A percentile compares a stretch with the other conserved stretches of the same genome.
These are phyloP conservation scores for Hansenula sp. DNA, from an alignment of 1,139 yeast genomes.

Conservation along the genomic window DNA sequence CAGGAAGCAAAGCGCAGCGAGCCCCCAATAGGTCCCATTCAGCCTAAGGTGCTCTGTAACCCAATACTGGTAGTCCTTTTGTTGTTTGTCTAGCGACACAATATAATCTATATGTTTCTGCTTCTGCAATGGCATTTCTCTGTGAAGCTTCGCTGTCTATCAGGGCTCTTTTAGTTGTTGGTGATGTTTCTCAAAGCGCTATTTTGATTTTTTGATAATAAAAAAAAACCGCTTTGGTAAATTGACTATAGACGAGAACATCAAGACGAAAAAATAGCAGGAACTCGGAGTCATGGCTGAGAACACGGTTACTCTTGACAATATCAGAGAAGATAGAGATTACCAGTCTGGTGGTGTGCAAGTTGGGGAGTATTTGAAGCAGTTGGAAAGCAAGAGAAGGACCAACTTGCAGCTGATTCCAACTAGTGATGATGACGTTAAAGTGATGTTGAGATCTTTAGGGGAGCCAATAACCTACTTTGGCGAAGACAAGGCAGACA, in stretches of 20 bases:
- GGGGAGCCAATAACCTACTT: slow-evolving; percentile 57
- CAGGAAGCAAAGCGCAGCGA: slow-evolving; percentile 68
- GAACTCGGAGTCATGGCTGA: background rate
- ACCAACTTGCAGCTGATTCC: slow-evolving; percentile 41
- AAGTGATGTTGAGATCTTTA: slow-evolving; percentile 39
- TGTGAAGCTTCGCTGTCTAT: background rate
- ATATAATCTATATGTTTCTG: slow-evolving; percentile 54
- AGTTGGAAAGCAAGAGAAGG: slow-evolving; percentile 23
- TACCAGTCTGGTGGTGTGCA: slow-evolving; percentile 19
- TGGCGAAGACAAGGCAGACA: slow-evolving; percentile 59
- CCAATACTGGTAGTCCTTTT: slow-evolving; percentile 76
- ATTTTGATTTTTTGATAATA: background rate
- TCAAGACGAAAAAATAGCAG: background rate
- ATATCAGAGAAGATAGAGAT: slow-evolving; percentile 16
- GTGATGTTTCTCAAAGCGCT: background rate
- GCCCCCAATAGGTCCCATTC: slow-evolving; percentile 96
- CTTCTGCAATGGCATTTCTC: slow-evolving; percentile 21
- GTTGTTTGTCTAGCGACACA: slow-evolving; percentile 43
- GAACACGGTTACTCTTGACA: slow-evolving; percentile 7
- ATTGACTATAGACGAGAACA: background rate
- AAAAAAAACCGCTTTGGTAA: background rate
- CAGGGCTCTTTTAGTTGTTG: slow-evolving; percentile 9
- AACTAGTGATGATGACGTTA: slow-evolving; percentile 61
- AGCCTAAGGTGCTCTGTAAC: slow-evolving; percentile 83
- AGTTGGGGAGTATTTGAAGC: slow-evolving; percentile 24